phyloP scores from a whole-genome alignment of 306 rosid genomes.

The Glycyrrhiza uralensis region DNA sequence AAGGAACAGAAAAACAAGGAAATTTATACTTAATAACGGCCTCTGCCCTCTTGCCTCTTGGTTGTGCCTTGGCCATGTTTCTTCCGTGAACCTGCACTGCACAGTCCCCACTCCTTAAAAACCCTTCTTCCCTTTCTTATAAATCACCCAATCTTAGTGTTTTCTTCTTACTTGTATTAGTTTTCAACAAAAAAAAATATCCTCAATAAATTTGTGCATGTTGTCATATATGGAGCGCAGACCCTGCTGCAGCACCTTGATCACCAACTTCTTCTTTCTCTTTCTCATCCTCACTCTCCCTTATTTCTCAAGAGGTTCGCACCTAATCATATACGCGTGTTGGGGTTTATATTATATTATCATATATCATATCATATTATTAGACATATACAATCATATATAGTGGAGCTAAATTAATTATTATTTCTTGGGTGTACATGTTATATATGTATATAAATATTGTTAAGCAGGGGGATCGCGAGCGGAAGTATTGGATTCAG shows the following conservation, averaged over 20 bases:
- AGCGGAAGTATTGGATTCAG: constrained; percentile 37
- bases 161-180: background rate
- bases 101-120: background rate
- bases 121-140: background rate
- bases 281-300: constrained; percentile 48
- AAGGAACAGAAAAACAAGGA: background rate
- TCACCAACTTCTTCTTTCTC: constrained; percentile 29
- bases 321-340: too few relatives aligned
- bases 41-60: constrained; percentile 6
- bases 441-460: too few relatives aligned
- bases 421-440: too few relatives aligned
- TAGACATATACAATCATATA: too few relatives aligned
- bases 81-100: constrained; percentile 17
- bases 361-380: too few relatives aligned
- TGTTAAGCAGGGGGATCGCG: constrained; percentile 38
- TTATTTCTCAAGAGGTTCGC: constrained; percentile 41
- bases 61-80: constrained; percentile 19
- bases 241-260: constrained; percentile 28
- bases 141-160: background rate
- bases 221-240: constrained; percentile 49
- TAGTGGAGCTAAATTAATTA: too few relatives aligned
- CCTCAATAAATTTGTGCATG: background rate
- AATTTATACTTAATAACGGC: background rate
- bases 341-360: too few relatives aligned
- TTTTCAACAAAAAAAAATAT: background rate